phyloP scores from a whole-genome alignment of 129 eudicot species.

The Deinandra increscens region DNA sequence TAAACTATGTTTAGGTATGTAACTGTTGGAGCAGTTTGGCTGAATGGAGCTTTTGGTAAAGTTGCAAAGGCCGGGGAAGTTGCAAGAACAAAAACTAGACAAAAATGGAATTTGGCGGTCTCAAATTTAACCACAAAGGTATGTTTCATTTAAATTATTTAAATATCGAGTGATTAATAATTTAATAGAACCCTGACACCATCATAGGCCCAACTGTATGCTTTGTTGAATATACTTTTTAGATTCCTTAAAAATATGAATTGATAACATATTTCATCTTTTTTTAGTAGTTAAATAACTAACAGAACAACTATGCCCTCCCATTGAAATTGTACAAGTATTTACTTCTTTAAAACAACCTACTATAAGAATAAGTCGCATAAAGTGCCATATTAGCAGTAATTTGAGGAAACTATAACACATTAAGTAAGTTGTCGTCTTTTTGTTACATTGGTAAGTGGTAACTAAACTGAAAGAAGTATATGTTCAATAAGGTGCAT shows the following conservation, averaged over 20 bases:
- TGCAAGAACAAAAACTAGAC: conserved; percentile 90
- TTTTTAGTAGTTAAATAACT: neutral
- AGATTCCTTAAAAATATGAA: neutral
- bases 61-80: conserved; percentile 96
- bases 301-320: neutral
- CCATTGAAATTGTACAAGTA: neutral
- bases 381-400: too few species aligned
- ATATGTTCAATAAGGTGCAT: neutral
- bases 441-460: neutral
- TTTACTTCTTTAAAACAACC: neutral
- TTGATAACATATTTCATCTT: neutral
- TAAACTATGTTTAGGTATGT: conserved; percentile 64
- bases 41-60: conserved; percentile 89
- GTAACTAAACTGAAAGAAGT: neutral
- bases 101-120: conserved; percentile 73
- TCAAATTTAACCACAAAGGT: conserved; percentile 95
- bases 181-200: neutral
- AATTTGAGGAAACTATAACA: too few species aligned
- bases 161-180: too few species aligned
- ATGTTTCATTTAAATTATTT: neutral
- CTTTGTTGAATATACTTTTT: neutral
- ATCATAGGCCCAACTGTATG: neutral
- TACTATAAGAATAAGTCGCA: neutral
- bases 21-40: conserved; percentile 94
- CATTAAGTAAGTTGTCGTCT: too few species aligned